These are phyloP conservation scores for Calcarisporium arbuscula DNA, from an alignment of 2,329 filamentous ascomycete genomes.

Conservation along the genomic window DNA sequence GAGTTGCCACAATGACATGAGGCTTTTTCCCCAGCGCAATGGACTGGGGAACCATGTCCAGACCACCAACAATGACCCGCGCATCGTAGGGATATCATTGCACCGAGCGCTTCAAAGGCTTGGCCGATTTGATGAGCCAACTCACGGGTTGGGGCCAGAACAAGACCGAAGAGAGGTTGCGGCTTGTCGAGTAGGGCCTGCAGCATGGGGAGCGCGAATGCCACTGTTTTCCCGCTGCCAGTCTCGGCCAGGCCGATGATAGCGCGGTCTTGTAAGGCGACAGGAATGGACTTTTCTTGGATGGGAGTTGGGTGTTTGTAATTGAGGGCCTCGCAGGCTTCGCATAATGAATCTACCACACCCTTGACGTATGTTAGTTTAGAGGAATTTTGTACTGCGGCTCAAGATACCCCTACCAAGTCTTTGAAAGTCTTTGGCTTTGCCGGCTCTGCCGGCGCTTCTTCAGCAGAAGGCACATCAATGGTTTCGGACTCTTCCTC, in stretches of 20 bases:
- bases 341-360: constrained; percentile 78
- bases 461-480: constrained; percentile 25
- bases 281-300: constrained; percentile 76
- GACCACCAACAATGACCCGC: constrained; percentile 84
- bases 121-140: constrained; percentile 86
- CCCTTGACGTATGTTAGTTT: constrained; percentile 44
- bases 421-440: constrained; percentile 59
- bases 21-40: constrained; percentile 95
- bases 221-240: constrained; percentile 91
- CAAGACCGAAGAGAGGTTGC: constrained; percentile 77
- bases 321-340: constrained; percentile 75
- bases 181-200: constrained; percentile 86
- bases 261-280: constrained; percentile 73
- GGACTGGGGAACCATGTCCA: constrained; percentile 90
- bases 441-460: constrained; percentile 22
- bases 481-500: constrained; percentile 29
- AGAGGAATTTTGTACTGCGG: not conserved
- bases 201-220: constrained; percentile 88
- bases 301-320: constrained; percentile 88
- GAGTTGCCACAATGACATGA: constrained; percentile 88
- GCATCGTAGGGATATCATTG: constrained; percentile 79
- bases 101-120: constrained; percentile 80
- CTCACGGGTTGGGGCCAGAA: constrained; percentile 90
- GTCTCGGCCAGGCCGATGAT: constrained; percentile 94
- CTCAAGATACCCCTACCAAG: no score